Base-by-base conservation (phyloP, 2,329 filamentous ascomycete genomes). In the Macrophomina phaseolina region DNA sequence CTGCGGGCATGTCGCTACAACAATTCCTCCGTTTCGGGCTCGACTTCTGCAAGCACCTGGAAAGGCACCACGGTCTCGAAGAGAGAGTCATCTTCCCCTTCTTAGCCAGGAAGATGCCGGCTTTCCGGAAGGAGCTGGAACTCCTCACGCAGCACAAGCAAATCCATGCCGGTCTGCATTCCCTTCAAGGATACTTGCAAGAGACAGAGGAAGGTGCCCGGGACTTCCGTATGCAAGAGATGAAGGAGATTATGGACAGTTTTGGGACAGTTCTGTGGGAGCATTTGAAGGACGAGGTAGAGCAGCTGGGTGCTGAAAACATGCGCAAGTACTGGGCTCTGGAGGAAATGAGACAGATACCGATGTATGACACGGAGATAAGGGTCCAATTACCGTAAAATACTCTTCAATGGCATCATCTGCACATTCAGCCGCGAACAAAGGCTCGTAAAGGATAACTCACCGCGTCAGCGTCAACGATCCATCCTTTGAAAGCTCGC, bases 281-380 rank as follows among this genome's bases (percentile, higher is more conserved):
- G 73, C 93, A 97, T 83, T 81, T 97, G 68, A 91, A 95, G 73
- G 89, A 94, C 72, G 93, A 97, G 83, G 93, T 97, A 6, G 81
- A 84, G 77, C 86, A 91, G 70, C 78, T 97, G 40, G 87, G 90
- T 2, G 93, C 93, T 51, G 91, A 95, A 77, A 96, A 94, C 76
- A 97, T 97, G 93, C 84, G 92, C 71, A 87, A 84, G 78, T 93
- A 91, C 78, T 97, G 92, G 91, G 90, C 84, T 0, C 71, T 88
- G 68, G 87, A 91, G 56, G 93, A 97, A 83, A 89, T 97, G 78
- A 82, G 79, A 76, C 79, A 81, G 61, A 84, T 95, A 80, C 88
- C 87, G 0, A 92, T 93, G 82, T 93, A 23, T 1, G 23, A 23
- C 23, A 23, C 23, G 23, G 23, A 23, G 2, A 23, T 23, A 71